Evolutionary conservation across 83 land plant genomes (phyloP).

Genomic region (Picea abies): DNA sequence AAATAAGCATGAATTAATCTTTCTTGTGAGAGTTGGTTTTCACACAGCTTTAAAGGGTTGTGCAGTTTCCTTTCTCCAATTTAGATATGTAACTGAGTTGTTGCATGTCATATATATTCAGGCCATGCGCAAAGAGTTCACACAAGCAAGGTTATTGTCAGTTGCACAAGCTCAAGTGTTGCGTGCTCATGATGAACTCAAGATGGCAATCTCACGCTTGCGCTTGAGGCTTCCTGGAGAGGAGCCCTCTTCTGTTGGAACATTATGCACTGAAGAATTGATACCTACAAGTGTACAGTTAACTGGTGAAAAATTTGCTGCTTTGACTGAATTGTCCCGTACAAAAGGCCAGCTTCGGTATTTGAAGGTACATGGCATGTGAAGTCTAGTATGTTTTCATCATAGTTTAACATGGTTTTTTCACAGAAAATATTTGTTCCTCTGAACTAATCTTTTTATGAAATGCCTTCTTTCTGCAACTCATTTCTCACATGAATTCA

Average conservation of each 20-base stretch:
- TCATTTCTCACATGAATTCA: background rate
- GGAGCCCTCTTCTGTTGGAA: slow-evolving; percentile 36
- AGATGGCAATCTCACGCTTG: slow-evolving; percentile 84
- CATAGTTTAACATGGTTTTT: background rate
- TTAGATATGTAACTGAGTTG: background rate
- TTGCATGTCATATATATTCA: slow-evolving; percentile 18
- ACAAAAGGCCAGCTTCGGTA: slow-evolving; percentile 92
- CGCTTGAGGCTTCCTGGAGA: slow-evolving; percentile 59
- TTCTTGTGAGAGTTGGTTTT: too few relatives aligned
- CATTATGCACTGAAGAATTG: slow-evolving; percentile 64
- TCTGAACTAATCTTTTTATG: background rate
- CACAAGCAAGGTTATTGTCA: slow-evolving; percentile 70
- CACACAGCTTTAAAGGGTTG: too few relatives aligned
- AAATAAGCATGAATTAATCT: too few relatives aligned
- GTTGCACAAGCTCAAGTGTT: slow-evolving; percentile 82
- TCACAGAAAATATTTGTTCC: background rate
- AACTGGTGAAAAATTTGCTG: slow-evolving; percentile 68
- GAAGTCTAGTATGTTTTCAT: background rate
- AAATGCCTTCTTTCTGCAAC: background rate
- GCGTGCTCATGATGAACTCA: slow-evolving; percentile 90
- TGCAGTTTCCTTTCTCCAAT: too few relatives aligned
- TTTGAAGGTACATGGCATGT: slow-evolving; percentile 39
- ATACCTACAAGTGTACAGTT: slow-evolving; percentile 50
- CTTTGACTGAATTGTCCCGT: slow-evolving; percentile 50
- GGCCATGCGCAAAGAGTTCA: slow-evolving; percentile 91